phyloP scores from a whole-genome alignment of 2,329 filamentous ascomycete genomes.

The Colletotrichum sp. region DNA sequence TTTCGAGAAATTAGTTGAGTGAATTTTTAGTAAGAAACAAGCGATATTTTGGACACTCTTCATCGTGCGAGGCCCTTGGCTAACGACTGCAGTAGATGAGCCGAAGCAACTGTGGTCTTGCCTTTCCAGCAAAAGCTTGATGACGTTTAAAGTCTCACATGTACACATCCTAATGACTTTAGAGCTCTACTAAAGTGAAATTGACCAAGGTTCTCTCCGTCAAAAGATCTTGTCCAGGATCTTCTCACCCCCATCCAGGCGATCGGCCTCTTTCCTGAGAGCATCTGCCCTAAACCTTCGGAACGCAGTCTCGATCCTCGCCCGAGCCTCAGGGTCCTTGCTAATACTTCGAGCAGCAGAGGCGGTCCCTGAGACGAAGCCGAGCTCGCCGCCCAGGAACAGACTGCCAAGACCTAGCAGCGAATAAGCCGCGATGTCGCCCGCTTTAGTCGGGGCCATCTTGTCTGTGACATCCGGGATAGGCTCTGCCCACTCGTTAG shows the following conservation, averaged over 20 bases:
- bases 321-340: constrained; percentile 55
- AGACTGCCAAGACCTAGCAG: constrained; percentile 66
- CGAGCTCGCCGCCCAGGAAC: constrained; percentile 68
- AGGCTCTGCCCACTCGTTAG: constrained; percentile 44
- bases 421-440: constrained; percentile 67
- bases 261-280: constrained; percentile 62
- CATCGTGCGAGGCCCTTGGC: background rate
- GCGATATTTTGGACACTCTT: background rate
- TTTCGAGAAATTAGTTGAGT: background rate
- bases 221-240: constrained; percentile 12
- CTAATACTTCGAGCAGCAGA: constrained; percentile 58
- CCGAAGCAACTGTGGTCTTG: background rate
- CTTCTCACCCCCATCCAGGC: constrained; percentile 46
- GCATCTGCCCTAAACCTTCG: constrained; percentile 66
- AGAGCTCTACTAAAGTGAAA: background rate
- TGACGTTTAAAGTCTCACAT: fast-evolving
- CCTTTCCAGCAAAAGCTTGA: background rate
- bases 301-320: constrained; percentile 68
- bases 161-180: background rate
- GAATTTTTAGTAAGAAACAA: background rate
- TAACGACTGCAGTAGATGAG: background rate
- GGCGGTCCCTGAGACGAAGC: constrained; percentile 61
- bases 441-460: constrained; percentile 60
- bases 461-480: constrained; percentile 66
- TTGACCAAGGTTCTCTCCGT: background rate